Percentiles rank a stretch among this genome's conserved stretches.
phyloP scores from a whole-genome alignment of 2,329 filamentous ascomycete species.

The Daldinia sp. region DNA sequence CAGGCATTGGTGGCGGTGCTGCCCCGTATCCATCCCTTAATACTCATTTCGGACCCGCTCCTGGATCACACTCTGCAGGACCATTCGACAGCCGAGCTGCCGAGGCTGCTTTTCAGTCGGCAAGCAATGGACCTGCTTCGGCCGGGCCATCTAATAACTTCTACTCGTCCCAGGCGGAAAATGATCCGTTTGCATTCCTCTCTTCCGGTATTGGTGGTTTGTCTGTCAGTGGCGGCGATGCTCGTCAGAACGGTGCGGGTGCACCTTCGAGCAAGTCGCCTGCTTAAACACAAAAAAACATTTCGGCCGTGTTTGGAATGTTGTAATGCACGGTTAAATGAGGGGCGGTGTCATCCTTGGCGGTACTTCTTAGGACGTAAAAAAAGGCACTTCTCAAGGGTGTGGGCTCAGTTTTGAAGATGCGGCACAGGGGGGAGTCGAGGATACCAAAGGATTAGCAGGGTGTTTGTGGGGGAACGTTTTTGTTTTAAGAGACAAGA shows the following conservation, averaged over 20 bases:
- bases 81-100: conserved; percentile 93
- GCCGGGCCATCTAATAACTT: conserved; percentile 79
- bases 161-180: conserved; percentile 72
- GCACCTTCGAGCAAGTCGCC: conserved; percentile 68
- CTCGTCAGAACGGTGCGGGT: conserved; percentile 68
- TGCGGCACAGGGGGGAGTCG: conserved; percentile 48
- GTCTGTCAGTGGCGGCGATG: conserved; percentile 72
- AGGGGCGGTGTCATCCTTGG: conserved; percentile 51
- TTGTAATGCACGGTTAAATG: conserved; percentile 52
- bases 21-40: conserved; percentile 84
- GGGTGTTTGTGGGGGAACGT: conserved; percentile 40
- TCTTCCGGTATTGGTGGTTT: conserved; percentile 76
- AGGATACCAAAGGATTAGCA: conserved; percentile 45
- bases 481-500: conserved; percentile 34
- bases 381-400: conserved; percentile 51
- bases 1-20: conserved; percentile 80
- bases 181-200: conserved; percentile 82
- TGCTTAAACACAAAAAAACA: conserved; percentile 53
- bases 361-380: conserved; percentile 54
- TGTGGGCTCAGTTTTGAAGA: conserved; percentile 54
- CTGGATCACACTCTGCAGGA: conserved; percentile 81
- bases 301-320: conserved; percentile 52
- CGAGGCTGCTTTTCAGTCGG: conserved; percentile 92
- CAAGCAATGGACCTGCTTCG: conserved; percentile 80
- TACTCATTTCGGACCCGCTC: conserved; percentile 79